Evolutionary conservation across 75 land plant species (phyloP), one percentile per base, ranked within the genome.

Genomic region (Selaginella moellendorffii): DNA sequence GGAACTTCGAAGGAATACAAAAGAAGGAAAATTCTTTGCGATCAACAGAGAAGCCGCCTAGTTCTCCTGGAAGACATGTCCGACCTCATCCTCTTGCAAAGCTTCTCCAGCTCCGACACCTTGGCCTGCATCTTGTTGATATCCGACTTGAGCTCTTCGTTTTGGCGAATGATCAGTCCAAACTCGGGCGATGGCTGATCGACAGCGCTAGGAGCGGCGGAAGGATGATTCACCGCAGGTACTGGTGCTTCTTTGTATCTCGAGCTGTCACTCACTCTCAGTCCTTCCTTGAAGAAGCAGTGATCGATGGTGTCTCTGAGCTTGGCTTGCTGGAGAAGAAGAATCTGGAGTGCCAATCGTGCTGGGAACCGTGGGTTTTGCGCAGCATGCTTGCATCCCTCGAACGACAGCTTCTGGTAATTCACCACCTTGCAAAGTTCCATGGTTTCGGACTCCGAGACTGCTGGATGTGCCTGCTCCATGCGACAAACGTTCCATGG

Each of bases 71-170:
- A 36, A 31, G 80, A 27, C 86, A 83, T 83, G 52, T 81, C 81
- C 22, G 69, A 68, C 65, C 81, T 80, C 82, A 83, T 72, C 42
- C 72, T 78, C 52, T 64, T 68, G 66, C 86, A 86, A 19, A 79
- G 56, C 71, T 83, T 86, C 71, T 86, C 90, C 61, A 86, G 27
- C 65, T 86, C 90, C 65, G 66, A 52, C 29, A 86, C 83, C 54
- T 72, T 83, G 77, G 78, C 71, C 53, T 86, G 86, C 90, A 86
- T 86, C 51, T 72, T 76, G 54, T 80, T 74, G 31, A 83, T 25
- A 52, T 80, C 72, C 2, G 73, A 76, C 61, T 64, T 75, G 22
- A 86, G 67, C 28, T 72, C 73, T 63, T 81, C 76, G 56, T 80
- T 80, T 26, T 83, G 81, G n/a, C 20, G 28, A 12, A 69, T 65